These are phyloP conservation scores for Botrytis byssoidea DNA, from an alignment of 2,329 filamentous ascomycete genomes.

Conservation along the genomic window DNA sequence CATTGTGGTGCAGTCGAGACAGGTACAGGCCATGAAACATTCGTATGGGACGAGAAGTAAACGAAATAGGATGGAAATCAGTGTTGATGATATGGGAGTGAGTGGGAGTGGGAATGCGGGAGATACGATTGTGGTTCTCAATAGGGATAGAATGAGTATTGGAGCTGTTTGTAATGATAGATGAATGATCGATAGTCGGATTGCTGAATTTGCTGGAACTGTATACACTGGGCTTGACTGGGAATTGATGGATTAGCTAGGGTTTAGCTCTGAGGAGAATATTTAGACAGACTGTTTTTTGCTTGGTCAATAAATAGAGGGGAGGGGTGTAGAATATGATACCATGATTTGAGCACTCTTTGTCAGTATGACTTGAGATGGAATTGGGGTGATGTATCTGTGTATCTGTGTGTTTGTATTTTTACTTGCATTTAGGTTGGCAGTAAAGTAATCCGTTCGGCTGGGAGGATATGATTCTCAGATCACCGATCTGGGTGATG, in stretches of 20 bases:
- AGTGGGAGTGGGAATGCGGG: background rate
- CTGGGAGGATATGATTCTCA: background rate
- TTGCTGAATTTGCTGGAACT: background rate
- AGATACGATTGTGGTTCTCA: conserved; percentile 10
- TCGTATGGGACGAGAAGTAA: conserved; percentile 17
- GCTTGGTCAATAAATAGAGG: background rate
- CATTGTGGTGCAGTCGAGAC: background rate
- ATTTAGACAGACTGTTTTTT: background rate
- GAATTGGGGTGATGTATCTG: background rate
- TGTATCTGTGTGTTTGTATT: background rate
- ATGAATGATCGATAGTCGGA: background rate
- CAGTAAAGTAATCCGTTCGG: background rate
- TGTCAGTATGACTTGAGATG: background rate
- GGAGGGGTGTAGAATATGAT: background rate
- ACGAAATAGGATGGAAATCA: background rate
- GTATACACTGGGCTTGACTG: background rate
- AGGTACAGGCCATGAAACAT: conserved; percentile 1
- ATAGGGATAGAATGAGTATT: conserved; percentile 15
- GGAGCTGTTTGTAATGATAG: conserved; percentile 20
- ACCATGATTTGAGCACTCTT: background rate
- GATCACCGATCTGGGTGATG: background rate
- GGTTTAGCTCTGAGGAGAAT: background rate
- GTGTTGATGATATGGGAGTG: background rate
- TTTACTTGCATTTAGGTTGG: background rate
- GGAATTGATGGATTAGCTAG: background rate